Conservation (phyloP, 2,329 filamentous ascomycete genomes). For the Fusarium sp. region DNA sequence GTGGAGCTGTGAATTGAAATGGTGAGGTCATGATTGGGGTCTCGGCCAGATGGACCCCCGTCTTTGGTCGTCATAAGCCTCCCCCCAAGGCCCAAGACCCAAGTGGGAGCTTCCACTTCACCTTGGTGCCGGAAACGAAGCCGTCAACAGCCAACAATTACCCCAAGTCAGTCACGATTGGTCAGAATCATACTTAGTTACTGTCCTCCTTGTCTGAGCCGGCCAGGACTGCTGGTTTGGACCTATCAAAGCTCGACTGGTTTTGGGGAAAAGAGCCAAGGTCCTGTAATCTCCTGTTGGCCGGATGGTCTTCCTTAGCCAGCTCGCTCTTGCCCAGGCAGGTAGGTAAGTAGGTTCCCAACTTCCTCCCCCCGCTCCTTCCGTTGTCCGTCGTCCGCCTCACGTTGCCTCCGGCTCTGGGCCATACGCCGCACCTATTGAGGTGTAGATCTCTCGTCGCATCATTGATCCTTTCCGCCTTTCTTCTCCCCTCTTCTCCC, state of each 20-base stretch:
- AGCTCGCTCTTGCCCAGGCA: not conserved
- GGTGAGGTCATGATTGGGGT: constrained; percentile 19
- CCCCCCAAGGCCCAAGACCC: not conserved
- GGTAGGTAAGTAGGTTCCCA: not conserved
- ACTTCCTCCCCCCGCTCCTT: not conserved
- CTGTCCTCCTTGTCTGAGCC: constrained; percentile 11
- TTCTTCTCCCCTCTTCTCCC: constrained; percentile 29
- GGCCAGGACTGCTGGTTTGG: not conserved
- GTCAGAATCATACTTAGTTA: constrained; percentile 1
- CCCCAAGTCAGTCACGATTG: constrained; percentile 16
- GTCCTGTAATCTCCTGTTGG: constrained; percentile 42
- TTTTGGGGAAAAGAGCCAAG: constrained; percentile 13
- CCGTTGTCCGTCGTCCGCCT: constrained; percentile 14
- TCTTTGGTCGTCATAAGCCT: not conserved
- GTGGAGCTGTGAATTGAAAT: constrained; percentile 3
- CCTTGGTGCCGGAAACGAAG: not conserved
- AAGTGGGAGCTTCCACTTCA: not conserved
- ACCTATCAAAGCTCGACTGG: constrained; percentile 1
- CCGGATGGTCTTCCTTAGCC: constrained; percentile 6
- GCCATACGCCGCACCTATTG: not conserved
- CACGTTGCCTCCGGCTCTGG: constrained; percentile 6
- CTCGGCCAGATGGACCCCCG: not conserved
- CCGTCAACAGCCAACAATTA: constrained; percentile 9
- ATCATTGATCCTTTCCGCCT: constrained; percentile 15
- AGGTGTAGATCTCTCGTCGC: constrained; percentile 25